Evolutionary conservation across 2,329 filamentous ascomycete species (phyloP), one percentile per base, ranked within the genome.

Genomic region (Chaetomium strumarium): DNA sequence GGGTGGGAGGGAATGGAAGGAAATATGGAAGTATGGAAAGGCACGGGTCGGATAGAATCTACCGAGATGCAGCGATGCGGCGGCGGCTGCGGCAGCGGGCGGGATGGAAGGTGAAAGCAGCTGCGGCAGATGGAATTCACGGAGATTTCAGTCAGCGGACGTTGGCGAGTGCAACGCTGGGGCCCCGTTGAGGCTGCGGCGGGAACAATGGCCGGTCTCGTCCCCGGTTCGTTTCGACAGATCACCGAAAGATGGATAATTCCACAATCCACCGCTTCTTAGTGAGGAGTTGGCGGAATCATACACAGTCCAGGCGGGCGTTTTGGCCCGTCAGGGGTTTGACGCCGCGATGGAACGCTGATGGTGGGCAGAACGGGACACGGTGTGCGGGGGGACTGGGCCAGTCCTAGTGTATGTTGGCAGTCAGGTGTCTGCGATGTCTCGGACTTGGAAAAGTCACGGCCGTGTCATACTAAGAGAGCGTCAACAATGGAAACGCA

Each of bases 291-390:
- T 13, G 38, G 10, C 19, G 38, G 20, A 20, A 40, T 20, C 13
- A 43, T 40, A 17, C 37, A n/a, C n/a, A n/a, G n/a, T n/a, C n/a
- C n/a, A 48, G 40, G 47, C 40, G 48, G 45, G 46, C 37, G 43
- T 46, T 44, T 50, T 43, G 38, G 46, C 37, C 19, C 20, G 42
- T 39, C 44, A 50, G 41, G 48, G 51, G 49, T 30, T 40, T 41
- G 50, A 51, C 42, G 49, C 45, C 39, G 46, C 48, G 47, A 51
- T 58, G 56, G 53, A 55, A 58, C 53, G 48, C 43, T 29, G 34
- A 34, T 10, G 30, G 54, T n/a, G 34, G 38, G 29, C 44, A 38
- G 53, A 55, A 58, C 51, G 55, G 43, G 42, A 30, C 46, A 31
- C 24, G 55, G 43, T 46, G 47, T 17, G 39, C n/a, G 24, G 17